Conservation (phyloP, 768 basidiomycete genomes). For the Lactarius hatsudake region DNA sequence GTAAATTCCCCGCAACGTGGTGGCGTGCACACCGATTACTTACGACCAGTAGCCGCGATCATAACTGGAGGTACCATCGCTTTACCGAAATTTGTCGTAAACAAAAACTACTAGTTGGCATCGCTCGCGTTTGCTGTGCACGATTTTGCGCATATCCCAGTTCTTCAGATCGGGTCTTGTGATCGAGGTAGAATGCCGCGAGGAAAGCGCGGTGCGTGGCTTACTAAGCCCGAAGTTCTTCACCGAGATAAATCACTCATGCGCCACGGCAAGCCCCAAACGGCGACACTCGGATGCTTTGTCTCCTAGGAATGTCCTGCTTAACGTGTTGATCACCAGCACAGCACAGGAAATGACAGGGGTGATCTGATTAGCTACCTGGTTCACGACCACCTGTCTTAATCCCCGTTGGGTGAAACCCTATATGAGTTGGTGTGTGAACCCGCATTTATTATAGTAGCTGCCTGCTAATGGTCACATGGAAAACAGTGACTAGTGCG, state of each 20-base stretch:
- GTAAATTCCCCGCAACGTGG: not conserved
- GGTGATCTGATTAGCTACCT: not conserved
- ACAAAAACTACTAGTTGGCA: not conserved
- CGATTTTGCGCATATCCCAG: not conserved
- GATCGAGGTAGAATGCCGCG: not conserved
- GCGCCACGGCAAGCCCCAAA: not conserved
- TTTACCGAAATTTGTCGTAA: not conserved
- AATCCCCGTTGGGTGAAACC: not conserved
- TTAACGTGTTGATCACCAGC: not conserved
- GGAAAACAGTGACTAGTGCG: not conserved
- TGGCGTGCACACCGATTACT: not conserved
- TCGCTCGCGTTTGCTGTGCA: not conserved
- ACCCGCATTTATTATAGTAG: not conserved
- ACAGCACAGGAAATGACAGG: not conserved
- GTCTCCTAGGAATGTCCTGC: not conserved
- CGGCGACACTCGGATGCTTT: not conserved
- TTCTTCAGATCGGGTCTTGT: not conserved
- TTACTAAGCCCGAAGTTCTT: not conserved
- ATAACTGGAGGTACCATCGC: too few relatives aligned
- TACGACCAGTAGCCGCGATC: not conserved
- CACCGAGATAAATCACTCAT: not conserved
- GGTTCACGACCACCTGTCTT: not conserved
- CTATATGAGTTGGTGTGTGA: not conserved
- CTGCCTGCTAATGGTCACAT: not conserved
- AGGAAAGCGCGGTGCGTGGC: not conserved